Conservation (phyloP, 768 basidiomycete species). For the Tricholoma bakamatsutake region DNA sequence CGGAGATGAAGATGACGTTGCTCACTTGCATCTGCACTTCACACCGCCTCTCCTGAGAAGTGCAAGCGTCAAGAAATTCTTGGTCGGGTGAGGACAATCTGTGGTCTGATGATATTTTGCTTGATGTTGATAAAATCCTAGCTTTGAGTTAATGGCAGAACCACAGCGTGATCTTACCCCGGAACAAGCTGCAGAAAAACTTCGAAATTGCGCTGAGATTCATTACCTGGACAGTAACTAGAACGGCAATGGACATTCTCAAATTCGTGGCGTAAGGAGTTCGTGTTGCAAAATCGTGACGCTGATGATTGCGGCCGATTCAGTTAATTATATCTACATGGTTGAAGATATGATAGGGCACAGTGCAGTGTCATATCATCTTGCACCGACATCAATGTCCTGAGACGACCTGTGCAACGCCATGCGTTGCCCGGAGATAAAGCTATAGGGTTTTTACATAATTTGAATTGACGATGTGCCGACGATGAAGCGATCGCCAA, state of each 20-base stretch:
- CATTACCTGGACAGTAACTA: slow-evolving; percentile 46
- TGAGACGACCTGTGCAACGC: too few species aligned
- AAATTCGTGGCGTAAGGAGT: not conserved
- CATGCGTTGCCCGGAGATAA: too few species aligned
- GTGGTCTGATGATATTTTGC: not conserved
- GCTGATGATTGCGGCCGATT: too few species aligned
- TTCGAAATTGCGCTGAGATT: slow-evolving; percentile 47
- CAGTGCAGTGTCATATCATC: too few species aligned
- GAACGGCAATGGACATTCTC: not conserved
- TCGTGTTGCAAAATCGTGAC: too few species aligned
- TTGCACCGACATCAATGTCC: too few species aligned
- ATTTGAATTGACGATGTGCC: too few species aligned
- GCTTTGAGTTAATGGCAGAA: slow-evolving; percentile 89
- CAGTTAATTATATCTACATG: too few species aligned
- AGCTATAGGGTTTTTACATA: too few species aligned
- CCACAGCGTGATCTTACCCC: slow-evolving; percentile 86
- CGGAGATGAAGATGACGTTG: slow-evolving; percentile 43
- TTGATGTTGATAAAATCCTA: slow-evolving; percentile 19
- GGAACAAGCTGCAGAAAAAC: slow-evolving; percentile 72
- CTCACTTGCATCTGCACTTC: slow-evolving; percentile 86
- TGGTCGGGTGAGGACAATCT: slow-evolving; percentile 66
- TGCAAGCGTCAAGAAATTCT: slow-evolving; percentile 79
- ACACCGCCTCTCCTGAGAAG: slow-evolving; percentile 79
- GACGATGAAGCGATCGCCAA: too few species aligned
- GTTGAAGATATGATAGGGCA: too few species aligned